These are phyloP conservation scores for Claviceps citrina DNA, from an alignment of 2,329 filamentous ascomycete genomes.

Conservation along the genomic window DNA sequence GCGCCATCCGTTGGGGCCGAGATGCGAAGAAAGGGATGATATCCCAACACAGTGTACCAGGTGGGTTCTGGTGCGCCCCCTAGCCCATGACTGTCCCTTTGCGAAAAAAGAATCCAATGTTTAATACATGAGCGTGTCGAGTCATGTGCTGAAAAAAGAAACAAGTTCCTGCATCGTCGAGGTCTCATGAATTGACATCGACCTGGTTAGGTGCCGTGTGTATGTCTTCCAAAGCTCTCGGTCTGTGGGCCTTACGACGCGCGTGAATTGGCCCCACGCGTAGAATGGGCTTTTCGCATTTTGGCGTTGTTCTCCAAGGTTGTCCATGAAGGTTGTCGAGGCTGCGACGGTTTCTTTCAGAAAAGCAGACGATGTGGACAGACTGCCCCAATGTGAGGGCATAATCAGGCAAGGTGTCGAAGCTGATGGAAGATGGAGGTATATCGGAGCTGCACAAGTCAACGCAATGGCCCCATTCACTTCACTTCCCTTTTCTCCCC, in stretches of 20 bases:
- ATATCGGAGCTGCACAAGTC: no score
- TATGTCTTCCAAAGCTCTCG: no score
- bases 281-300: no score
- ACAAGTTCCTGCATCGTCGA: neutral
- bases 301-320: no score
- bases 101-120: conserved; percentile 1
- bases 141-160: neutral
- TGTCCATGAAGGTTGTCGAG: no score
- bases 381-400: no score
- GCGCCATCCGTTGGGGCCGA: no score
- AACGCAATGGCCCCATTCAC: no score
- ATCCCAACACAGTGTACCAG: neutral
- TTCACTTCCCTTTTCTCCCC: neutral
- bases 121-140: conserved; percentile 2
- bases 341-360: no score
- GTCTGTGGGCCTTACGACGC: neutral
- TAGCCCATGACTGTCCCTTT: neutral
- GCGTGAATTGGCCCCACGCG: neutral
- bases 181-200: conserved; percentile 1
- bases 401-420: no score
- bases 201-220: no score
- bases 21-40: conserved; percentile 1
- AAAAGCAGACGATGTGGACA: no score
- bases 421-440: neutral
- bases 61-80: neutral